Base-by-base conservation (phyloP, 805 yeast species). In the Gaillardinia entomophila region DNA sequence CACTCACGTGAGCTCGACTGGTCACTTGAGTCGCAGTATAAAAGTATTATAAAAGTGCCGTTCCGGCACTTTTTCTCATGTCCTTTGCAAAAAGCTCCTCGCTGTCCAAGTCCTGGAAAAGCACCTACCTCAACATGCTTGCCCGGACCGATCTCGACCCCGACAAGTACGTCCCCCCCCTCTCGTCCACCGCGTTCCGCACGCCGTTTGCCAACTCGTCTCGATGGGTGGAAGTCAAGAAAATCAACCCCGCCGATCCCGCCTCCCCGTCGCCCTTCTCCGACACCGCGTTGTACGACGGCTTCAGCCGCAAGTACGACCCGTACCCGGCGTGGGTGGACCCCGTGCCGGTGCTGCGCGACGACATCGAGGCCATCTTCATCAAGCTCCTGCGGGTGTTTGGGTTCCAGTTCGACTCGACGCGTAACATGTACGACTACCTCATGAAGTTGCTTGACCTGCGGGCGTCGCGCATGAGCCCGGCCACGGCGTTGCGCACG, bases 401-500 rank as follows among this genome's bases (percentile, higher is more conserved):
- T 55, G 85, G 86, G 0, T 83, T 82, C 49, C 92, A 84, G 49
- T 48, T 54, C 29, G 88, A 81, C 50, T 79, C 70, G 38, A 67
- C 79, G 15, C 65, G 65, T 36, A 82, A 81, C 46, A 79, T 80
- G 75, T 79, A 71, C 58, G 87, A 79, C 45, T 75, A 75, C 37
- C 51, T 80, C 25, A 58, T 81, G 71, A 61, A 73, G 42, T 53
- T 79, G 39, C 60, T 81, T 24, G 88, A 81, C 44, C 79, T 87
- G 0, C 65, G 88, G 41, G 74, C 87, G 1, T 73, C 86, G 1
- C 64, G 90, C 43, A 70, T 77, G 73, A 64, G 71, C 1, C 74
- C 84, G 0, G 41, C 37, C 4, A 60, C 59, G 16, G 86, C 89
- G 1, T 63, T 82, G 27, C 58, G 62, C 32, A 65, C 82, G 1